Evolutionary conservation across 495 filamentous ascomycete genomes (phyloP), one percentile per base, ranked within the genome.

Genomic region (Penicillium macrosclerotiorum): DNA sequence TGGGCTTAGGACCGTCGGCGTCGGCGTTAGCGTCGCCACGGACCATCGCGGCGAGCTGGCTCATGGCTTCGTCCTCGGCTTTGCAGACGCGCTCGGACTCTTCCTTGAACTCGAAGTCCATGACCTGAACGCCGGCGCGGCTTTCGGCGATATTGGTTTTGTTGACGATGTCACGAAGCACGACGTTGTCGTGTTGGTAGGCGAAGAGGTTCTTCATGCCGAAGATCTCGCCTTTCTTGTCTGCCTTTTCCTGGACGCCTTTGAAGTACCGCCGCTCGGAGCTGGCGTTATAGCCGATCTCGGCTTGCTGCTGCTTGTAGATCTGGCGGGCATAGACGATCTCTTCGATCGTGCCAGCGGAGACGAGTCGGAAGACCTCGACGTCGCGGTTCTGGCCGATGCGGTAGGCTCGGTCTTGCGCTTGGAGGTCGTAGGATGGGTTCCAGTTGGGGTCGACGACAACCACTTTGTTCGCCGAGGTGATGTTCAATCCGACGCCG

Each of bases 361-460:
- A 91, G n/a, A 98, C 82, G 19, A 98, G 79, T 11, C 93, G 85
- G 68, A 95, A 97, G 8, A 98, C 94, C 57, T 97, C 94, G 4
- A 98, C 93, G 55, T 98, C 90, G 4, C 93, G 80, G 1, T 79
- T 76, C 66, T 98, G 93, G 8, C 93, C 93, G 51, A 98, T 97
- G 12, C 93, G 84, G 62, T 97, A 98, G 8, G 94, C 93, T 14
- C 93, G 85, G 59, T 98, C 93, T 67, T 98, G 93, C 0, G 93
- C 93, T 67, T 98, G 93, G 2, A 97, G 77, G 55, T 98, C 91
- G 52, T 90, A 88, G 14, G 87, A 78, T 3, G 93, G 93, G 47
- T 98, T 98, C 93, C 93, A 98, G 58, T 96, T 95, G 0, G 93
- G 93, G 60, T 98, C 93, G 29, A 96, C 86, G 26, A 98, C 88